Conservation (phyloP, 768 basidiomycete species). For the Lactarius quietus region DNA sequence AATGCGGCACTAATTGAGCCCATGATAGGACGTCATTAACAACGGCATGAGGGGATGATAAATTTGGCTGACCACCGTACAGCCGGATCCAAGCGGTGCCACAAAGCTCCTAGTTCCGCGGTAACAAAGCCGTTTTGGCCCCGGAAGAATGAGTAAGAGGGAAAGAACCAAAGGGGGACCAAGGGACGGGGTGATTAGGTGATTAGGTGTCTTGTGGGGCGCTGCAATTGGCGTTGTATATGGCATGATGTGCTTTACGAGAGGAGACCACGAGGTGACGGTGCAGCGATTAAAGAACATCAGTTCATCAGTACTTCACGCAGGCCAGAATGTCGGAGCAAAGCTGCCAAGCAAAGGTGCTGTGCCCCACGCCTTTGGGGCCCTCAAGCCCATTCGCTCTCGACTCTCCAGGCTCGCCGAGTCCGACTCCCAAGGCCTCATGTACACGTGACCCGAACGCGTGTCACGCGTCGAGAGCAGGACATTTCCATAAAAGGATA, state of each 20-base stretch:
- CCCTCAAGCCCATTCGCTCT: neutral
- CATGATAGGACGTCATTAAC: constrained; percentile 13
- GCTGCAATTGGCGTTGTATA: constrained; percentile 12
- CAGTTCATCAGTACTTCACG: constrained; percentile 3
- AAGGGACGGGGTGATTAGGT: neutral
- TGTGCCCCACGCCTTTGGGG: neutral
- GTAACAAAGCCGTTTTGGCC: neutral
- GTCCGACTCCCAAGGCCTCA: neutral
- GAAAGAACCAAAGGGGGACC: neutral
- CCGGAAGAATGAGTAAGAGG: neutral
- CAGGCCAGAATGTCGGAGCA: neutral
- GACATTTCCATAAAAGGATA: constrained; percentile 18
- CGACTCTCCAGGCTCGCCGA: neutral
- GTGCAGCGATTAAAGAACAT: neutral
- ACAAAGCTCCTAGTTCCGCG: constrained; percentile 3
- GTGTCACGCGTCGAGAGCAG: constrained; percentile 24
- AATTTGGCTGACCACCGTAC: neutral
- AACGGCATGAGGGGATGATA: neutral
- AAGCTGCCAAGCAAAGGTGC: neutral
- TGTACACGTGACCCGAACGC: constrained; percentile 23
- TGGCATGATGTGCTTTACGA: constrained; percentile 10
- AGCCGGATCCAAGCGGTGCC: neutral
- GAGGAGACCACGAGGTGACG: constrained; percentile 14
- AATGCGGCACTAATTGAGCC: constrained; percentile 10
- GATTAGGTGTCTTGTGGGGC: constrained; percentile 10